Conservation (phyloP, 331 rosid species). For the Prunus yedoensis region DNA sequence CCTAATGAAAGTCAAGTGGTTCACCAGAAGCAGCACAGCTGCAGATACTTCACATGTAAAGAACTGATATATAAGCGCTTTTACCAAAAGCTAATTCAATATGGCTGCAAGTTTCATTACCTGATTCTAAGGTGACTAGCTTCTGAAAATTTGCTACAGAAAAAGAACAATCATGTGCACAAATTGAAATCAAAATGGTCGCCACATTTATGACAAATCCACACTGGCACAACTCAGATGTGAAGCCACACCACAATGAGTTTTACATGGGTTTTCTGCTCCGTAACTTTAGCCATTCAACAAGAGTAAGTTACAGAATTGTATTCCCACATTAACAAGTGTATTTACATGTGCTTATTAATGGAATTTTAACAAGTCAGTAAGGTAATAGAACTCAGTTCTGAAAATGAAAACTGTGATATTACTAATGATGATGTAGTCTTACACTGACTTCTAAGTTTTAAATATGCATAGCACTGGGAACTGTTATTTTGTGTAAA, state of each 20-base stretch:
- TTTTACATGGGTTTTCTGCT: neutral
- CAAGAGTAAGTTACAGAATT: too few relatives aligned
- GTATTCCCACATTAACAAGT: too few relatives aligned
- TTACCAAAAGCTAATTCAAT: neutral
- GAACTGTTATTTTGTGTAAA: constrained; percentile 16
- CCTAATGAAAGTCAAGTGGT: too few relatives aligned
- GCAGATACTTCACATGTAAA: neutral
- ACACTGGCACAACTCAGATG: neutral
- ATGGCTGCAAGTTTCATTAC: constrained; percentile 9
- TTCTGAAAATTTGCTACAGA: neutral
- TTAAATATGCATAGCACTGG: constrained; percentile 25
- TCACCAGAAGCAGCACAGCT: neutral
- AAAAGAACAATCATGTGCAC: neutral
- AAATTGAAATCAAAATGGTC: neutral
- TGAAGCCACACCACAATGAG: neutral
- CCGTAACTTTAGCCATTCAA: neutral
- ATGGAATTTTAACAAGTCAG: neutral
- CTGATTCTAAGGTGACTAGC: neutral
- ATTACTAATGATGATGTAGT: neutral
- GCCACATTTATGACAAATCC: neutral
- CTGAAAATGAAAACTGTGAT: neutral
- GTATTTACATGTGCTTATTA: too few relatives aligned
- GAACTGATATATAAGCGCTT: neutral
- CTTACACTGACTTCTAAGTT: constrained; percentile 23
- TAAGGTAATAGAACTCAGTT: neutral